A percentile compares a stretch with the other conserved stretches of the same genome.
These are phyloP conservation scores for Zasmidium citrigriseum DNA, from an alignment of 2,329 filamentous ascomycete species.

Conservation along the genomic window DNA sequence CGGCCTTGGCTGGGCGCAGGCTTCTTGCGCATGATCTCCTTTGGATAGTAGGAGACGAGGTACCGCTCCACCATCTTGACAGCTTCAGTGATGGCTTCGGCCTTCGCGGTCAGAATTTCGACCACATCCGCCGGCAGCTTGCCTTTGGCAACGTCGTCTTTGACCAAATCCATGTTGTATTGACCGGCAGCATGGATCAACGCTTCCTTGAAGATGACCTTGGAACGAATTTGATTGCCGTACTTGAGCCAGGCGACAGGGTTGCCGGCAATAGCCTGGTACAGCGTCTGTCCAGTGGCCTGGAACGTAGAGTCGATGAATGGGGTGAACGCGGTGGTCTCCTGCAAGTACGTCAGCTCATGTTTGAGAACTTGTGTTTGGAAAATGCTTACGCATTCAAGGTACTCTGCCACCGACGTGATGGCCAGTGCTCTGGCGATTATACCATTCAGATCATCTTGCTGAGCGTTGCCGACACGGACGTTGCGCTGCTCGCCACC, in stretches of 20 bases:
- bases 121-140: slow-evolving; percentile 24
- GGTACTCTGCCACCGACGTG: slow-evolving; percentile 48
- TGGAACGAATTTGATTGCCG: slow-evolving; percentile 47
- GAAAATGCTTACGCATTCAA: slow-evolving; percentile 39
- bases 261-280: slow-evolving; percentile 43
- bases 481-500: slow-evolving; percentile 43
- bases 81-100: slow-evolving; percentile 31
- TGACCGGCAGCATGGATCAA: slow-evolving; percentile 47
- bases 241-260: slow-evolving; percentile 51
- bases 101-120: slow-evolving; percentile 34
- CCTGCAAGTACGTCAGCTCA: slow-evolving; percentile 17
- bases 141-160: slow-evolving; percentile 24
- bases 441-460: slow-evolving; percentile 39
- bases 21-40: slow-evolving; percentile 27
- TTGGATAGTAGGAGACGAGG: slow-evolving; percentile 40
- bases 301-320: slow-evolving; percentile 51
- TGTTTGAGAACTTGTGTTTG: background rate
- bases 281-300: slow-evolving; percentile 49
- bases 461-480: slow-evolving; percentile 40
- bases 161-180: slow-evolving; percentile 34
- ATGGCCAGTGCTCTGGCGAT: slow-evolving; percentile 45
- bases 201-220: slow-evolving; percentile 47
- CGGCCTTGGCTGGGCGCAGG: slow-evolving; percentile 30
- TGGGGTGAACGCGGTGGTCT: slow-evolving; percentile 43
- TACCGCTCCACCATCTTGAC: slow-evolving; percentile 29